Conservation (phyloP, 1,284 basidiomycete species). For the Ustilago cynodontis region DNA sequence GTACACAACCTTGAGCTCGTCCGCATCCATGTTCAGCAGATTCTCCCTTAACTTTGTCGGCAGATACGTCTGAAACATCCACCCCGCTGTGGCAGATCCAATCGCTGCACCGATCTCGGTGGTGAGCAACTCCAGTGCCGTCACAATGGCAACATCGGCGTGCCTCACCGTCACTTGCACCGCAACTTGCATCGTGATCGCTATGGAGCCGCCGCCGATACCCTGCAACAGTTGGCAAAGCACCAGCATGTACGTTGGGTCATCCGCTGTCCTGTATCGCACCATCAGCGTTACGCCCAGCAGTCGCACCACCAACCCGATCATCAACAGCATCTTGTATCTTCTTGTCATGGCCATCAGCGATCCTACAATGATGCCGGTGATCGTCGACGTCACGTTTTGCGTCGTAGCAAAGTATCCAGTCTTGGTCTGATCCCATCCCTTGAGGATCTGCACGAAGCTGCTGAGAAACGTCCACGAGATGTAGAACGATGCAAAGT, state of each 20-base stretch:
- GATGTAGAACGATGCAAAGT: conserved; percentile 71
- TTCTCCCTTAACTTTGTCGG: conserved; percentile 75
- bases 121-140: conserved; percentile 82
- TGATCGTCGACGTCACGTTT: conserved; percentile 77
- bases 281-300: conserved; percentile 74
- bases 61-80: conserved; percentile 77
- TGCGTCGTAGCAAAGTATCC: conserved; percentile 69
- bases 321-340: conserved; percentile 77
- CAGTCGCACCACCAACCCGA: conserved; percentile 78
- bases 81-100: conserved; percentile 76
- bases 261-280: conserved; percentile 76
- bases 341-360: conserved; percentile 75
- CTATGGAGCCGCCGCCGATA: conserved; percentile 82
- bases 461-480: conserved; percentile 68
- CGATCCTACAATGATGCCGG: conserved; percentile 77
- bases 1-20: conserved; percentile 61
- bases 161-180: conserved; percentile 84
- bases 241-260: conserved; percentile 72
- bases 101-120: conserved; percentile 82
- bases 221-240: conserved; percentile 78
- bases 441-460: conserved; percentile 67
- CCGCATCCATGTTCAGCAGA: conserved; percentile 70
- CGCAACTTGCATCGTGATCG: conserved; percentile 78
- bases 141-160: conserved; percentile 82
- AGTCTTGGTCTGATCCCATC: conserved; percentile 67